Evolutionary conservation across 345 rosid species (phyloP), one percentile per base, ranked within the genome.

Genomic region (Eutrema heterophyllum): DNA sequence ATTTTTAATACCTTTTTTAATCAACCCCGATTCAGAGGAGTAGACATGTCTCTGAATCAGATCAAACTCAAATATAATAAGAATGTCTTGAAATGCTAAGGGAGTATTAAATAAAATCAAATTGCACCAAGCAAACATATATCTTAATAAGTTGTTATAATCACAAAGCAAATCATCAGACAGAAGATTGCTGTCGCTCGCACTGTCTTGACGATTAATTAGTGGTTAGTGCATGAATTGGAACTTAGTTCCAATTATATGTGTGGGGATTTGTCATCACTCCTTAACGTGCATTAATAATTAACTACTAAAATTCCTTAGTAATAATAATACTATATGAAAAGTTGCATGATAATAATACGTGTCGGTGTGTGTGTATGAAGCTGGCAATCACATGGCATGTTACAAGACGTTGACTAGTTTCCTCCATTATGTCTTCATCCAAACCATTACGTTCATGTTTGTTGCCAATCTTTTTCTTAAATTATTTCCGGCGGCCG

Each of bases 381-480:
- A 58, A 68, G 91, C 81, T 84, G 91, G 85, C 86, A 73, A 62
- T 79, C 92, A 89, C 95, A 83, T 89, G 91, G 86, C 38, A 62
- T 84, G 89, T 82, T 77, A 71, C 56, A 57, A 54, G 48, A 65
- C 71, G 76, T 77, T 77, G 80, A 71, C 80, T 58, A 70, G 55
- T 10, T 57, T 64, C 56, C 33, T 68, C 55, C 55, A 57, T 77
- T 54, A 63, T 69, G 36, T 70, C 69, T 54, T 68, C 59, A 62
- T 76, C 75, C 79, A 69, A 76, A 69, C 52, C 36, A 62, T 69
- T 62, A 76, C 70, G 62, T 62, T 62, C 59, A 45, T 76, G 75
- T 76, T 63, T 52, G 54, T 67, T 52, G 18, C 9, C 14, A 27
- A 49, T 57, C 11, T 61, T 36, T 68, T 61, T 44, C 15, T 51